Evolutionary conservation across 1,284 basidiomycete species (phyloP), one percentile per base, ranked within the genome.

Genomic region (Microbotryomycetes sp.): DNA sequence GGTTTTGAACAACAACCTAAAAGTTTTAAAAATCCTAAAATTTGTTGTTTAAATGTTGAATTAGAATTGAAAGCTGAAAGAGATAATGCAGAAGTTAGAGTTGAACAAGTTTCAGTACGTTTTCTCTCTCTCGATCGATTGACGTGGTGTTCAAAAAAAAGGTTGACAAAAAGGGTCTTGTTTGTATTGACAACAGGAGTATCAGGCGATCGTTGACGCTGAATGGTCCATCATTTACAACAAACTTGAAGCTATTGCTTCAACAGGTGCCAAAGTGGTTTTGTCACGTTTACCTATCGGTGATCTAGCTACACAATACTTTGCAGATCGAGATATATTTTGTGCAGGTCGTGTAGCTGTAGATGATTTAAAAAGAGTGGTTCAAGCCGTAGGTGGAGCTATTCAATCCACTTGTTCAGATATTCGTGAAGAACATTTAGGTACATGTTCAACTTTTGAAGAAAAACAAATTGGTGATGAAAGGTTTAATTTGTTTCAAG

Each of bases 171-270:
- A n/a, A n/a, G n/a, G n/a, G n/a, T n/a, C n/a, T n/a, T n/a, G n/a
- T n/a, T n/a, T n/a, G n/a, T n/a, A n/a, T n/a, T n/a, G n/a, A n/a
- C n/a, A n/a, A 12, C 64, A 76, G 73, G 92, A 97, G 73, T 99
- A 99, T 77, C 96, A 99, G 78, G 92, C 93, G 6, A 97, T 99
- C 70, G 96, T 99, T 60, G 92, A 99, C 74, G 96, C 96, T 28
- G 96, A 99, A 77, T 99, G 96, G 96, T 88, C 93, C 73, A 98
- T 99, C 78, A 99, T 99, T 76, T 98, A 93, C 79, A 84, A 88
- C 73, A 99, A 99, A 78, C 82, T 99, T 31, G 88, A 97, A 73
- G 92, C 92, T 1, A 97, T 98, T 74, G 90, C 92, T 73, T 87
- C 88, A 74, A 97, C 93, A 0, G 96, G 93, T 31, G 96, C 96